phyloP scores from a whole-genome alignment of 805 yeast genomes.

The Starmerella apis region DNA sequence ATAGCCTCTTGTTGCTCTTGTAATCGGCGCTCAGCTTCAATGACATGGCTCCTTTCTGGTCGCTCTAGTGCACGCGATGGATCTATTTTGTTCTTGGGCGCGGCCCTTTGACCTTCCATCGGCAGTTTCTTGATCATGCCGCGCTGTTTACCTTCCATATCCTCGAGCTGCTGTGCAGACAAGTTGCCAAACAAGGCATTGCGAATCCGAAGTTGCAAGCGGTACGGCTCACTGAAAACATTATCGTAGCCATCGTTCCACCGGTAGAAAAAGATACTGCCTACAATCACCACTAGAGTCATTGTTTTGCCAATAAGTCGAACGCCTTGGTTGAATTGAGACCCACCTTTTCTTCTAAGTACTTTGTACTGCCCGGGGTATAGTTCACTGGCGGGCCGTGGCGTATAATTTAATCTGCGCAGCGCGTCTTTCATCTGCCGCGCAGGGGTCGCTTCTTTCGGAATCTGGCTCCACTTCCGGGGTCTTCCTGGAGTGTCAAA shows the following conservation, averaged over 20 bases:
- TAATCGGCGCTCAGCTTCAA: constrained; percentile 60
- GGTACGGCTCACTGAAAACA: constrained; percentile 56
- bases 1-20: constrained; percentile 57
- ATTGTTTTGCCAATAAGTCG: constrained; percentile 44
- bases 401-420: constrained; percentile 62
- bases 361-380: constrained; percentile 75
- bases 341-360: constrained; percentile 47
- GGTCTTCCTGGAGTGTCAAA: constrained; percentile 55
- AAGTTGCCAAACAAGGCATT: constrained; percentile 41
- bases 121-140: constrained; percentile 26
- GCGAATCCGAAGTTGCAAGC: constrained; percentile 48
- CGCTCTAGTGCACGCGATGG: constrained; percentile 46
- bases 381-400: constrained; percentile 60
- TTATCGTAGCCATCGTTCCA: constrained; percentile 83
- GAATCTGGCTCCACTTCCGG: constrained; percentile 47
- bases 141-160: constrained; percentile 38
- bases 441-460: constrained; percentile 56
- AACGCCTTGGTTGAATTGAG: constrained; percentile 52
- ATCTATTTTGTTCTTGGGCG: constrained; percentile 29
- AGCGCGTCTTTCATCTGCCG: constrained; percentile 61
- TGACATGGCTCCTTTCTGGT: constrained; percentile 60
- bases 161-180: constrained; percentile 51
- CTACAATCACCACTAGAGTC: constrained; percentile 42
- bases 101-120: constrained; percentile 22
- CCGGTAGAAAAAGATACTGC: constrained; percentile 60